These are phyloP conservation scores for Neolentinus lepideus DNA, from an alignment of 1,284 basidiomycete genomes.

Conservation along the genomic window DNA sequence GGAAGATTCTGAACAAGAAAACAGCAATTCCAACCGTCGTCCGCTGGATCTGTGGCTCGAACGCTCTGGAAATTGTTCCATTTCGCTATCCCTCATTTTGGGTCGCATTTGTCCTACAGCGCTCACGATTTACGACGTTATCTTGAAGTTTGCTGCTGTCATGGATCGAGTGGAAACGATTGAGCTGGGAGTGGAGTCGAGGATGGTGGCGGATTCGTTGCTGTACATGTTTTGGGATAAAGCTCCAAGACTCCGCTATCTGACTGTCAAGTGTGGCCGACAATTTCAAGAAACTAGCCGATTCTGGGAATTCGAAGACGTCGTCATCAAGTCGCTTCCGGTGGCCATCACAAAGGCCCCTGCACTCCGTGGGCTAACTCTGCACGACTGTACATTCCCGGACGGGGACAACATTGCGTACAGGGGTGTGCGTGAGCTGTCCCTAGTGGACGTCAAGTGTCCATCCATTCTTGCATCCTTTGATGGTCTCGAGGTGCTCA, in stretches of 20 bases:
- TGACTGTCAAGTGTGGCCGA: neutral
- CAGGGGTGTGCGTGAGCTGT: neutral
- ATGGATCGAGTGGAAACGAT: neutral
- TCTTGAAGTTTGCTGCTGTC: neutral
- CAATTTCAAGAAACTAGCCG: neutral
- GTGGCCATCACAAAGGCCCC: neutral
- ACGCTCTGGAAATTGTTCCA: neutral
- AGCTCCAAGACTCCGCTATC: neutral
- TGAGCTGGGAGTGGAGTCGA: neutral
- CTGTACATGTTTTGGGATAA: neutral
- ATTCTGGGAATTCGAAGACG: neutral
- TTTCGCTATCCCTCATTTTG: neutral
- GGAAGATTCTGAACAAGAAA: constrained; percentile 2
- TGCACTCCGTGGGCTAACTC: neutral
- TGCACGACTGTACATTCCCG: neutral
- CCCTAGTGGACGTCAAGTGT: neutral
- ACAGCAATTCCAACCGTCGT: neutral
- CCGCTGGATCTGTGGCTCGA: neutral
- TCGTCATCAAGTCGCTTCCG: neutral
- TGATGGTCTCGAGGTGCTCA: neutral
- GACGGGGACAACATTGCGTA: neutral
- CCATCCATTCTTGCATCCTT: neutral
- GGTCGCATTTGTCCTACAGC: neutral
- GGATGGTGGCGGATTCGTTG: neutral
- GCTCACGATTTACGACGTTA: neutral